Conservation (phyloP, 2,329 filamentous ascomycete genomes). For the Xylaria sp. region DNA sequence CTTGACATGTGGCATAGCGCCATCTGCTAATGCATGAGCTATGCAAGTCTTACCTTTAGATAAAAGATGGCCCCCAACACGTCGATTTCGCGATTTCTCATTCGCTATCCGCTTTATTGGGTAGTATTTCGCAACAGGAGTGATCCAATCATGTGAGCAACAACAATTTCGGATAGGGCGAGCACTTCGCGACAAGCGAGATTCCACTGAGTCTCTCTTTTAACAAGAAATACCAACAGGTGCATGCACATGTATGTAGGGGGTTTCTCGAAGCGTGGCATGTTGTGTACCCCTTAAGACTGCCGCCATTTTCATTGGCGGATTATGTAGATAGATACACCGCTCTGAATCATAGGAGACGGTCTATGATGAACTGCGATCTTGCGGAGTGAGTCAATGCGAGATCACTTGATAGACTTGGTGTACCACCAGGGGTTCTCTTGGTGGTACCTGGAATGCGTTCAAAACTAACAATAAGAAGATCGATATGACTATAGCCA, state of each 20-base stretch:
- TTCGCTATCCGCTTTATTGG: conserved; percentile 32
- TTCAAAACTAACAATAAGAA: not conserved
- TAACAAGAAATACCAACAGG: not conserved
- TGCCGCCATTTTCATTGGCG: not conserved
- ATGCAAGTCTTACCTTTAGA: conserved; percentile 38
- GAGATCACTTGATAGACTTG: conserved; percentile 14
- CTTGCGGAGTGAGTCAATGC: conserved; percentile 10
- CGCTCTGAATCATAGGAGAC: conserved; percentile 11
- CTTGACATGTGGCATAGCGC: conserved; percentile 37
- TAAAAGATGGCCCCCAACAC: conserved; percentile 36
- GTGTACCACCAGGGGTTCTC: not conserved
- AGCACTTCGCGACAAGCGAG: conserved; percentile 8
- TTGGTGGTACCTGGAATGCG: not conserved
- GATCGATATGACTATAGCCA: not conserved
- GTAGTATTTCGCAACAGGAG: conserved; percentile 11
- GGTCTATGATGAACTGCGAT: conserved; percentile 3
- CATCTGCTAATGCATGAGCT: conserved; percentile 42
- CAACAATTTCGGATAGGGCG: conserved; percentile 12
- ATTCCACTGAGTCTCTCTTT: conserved; percentile 1
- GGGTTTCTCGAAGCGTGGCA: conserved; percentile 11
- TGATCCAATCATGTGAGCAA: conserved; percentile 20
- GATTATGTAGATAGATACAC: conserved; percentile 16
- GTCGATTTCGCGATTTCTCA: conserved; percentile 29
- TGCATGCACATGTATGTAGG: conserved; percentile 19
- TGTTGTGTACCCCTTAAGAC: conserved; percentile 19